These are phyloP conservation scores for Astragalus membranaceus DNA, from an alignment of 306 rosid genomes.

Conservation along the genomic window DNA sequence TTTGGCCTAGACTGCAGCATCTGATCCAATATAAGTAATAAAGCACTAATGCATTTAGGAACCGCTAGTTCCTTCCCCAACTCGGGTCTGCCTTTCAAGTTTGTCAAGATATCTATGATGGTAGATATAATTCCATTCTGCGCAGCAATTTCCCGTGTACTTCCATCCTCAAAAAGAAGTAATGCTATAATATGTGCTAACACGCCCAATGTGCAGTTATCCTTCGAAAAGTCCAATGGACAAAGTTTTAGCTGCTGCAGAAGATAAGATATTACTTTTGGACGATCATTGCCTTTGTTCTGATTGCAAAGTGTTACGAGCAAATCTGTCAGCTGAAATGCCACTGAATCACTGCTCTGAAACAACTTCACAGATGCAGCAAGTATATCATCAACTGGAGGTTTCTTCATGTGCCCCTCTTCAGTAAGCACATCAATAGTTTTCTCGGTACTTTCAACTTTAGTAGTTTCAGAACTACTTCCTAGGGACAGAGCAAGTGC, in stretches of 20 bases:
- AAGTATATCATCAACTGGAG: slow-evolving; percentile 92
- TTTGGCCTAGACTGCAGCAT: slow-evolving; percentile 80
- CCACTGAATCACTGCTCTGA: slow-evolving; percentile 83
- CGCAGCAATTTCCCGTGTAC: slow-evolving; percentile 79
- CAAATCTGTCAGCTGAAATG: slow-evolving; percentile 89
- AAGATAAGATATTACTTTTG: slow-evolving; percentile 77
- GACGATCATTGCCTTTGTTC: slow-evolving; percentile 88
- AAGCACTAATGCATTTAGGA: slow-evolving; percentile 82
- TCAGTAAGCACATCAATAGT: slow-evolving; percentile 62
- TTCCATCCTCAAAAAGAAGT: slow-evolving; percentile 84
- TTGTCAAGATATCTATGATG: slow-evolving; percentile 62
- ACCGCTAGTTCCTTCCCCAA: slow-evolving; percentile 50
- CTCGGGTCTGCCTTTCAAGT: slow-evolving; percentile 59
- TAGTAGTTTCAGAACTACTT: slow-evolving; percentile 78
- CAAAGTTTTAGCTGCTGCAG: slow-evolving; percentile 91
- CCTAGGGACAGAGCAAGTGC: slow-evolving; percentile 97
- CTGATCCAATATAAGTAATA: slow-evolving; percentile 82
- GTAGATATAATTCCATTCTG: slow-evolving; percentile 63
- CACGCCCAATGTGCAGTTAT: slow-evolving; percentile 70
- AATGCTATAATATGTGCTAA: slow-evolving; percentile 73
- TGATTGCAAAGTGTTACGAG: slow-evolving; percentile 79
- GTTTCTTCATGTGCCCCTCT: slow-evolving; percentile 70
- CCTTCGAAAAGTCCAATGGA: slow-evolving; percentile 67
- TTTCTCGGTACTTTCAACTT: slow-evolving; percentile 72
- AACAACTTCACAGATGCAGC: slow-evolving; percentile 67